phyloP scores from a whole-genome alignment of 352 stramenopile genomes.

The Globisporangium carolinianum region DNA sequence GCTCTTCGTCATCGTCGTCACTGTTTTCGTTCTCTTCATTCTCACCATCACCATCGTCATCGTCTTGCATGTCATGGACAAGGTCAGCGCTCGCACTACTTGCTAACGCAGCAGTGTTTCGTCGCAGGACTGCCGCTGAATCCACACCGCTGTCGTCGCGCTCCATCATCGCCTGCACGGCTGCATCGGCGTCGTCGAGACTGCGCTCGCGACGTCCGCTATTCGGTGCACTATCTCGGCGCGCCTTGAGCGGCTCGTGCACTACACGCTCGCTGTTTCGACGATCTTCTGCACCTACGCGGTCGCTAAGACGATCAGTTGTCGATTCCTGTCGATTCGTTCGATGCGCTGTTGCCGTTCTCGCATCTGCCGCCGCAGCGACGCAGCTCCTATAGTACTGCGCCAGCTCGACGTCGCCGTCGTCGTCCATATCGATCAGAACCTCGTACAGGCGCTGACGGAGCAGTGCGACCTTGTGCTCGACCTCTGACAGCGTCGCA shows the following conservation, averaged over 20 bases:
- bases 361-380: too few relatives aligned
- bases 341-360: neutral
- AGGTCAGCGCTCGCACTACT: neutral
- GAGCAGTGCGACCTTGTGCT: constrained; percentile 32
- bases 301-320: neutral
- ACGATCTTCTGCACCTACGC: neutral
- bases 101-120: too few relatives aligned
- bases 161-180: neutral
- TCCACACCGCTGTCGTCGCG: neutral
- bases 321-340: neutral
- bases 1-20: constrained; percentile 10
- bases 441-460: constrained; percentile 41
- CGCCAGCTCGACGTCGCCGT: constrained; percentile 21
- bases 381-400: neutral
- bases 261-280: neutral
- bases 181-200: neutral
- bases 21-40: constrained; percentile 9
- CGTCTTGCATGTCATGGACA: neutral
- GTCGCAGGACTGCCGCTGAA: too few relatives aligned
- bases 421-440: constrained; percentile 26
- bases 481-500: constrained; percentile 23
- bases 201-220: neutral
- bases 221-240: neutral
- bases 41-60: constrained; percentile 6
- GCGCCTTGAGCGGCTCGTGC: too few relatives aligned